A percentile compares a stretch with the other conserved stretches of the same genome.
These are phyloP conservation scores for Suillus bovinus DNA, from an alignment of 768 basidiomycete genomes.

Conservation along the genomic window DNA sequence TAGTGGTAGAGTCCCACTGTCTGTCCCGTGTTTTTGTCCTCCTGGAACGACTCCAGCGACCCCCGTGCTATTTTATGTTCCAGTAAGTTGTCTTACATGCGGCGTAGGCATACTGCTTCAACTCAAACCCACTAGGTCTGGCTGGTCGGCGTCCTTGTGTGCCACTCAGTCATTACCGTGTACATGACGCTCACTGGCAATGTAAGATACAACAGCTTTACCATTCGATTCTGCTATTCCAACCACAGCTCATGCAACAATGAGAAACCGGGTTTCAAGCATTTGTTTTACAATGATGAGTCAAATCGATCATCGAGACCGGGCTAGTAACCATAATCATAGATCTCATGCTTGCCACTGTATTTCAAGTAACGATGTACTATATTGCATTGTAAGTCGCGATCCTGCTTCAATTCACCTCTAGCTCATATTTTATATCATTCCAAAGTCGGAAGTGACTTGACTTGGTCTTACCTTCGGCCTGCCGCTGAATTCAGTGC, in stretches of 20 bases:
- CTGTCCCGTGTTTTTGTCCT: background rate
- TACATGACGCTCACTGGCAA: constrained; percentile 20
- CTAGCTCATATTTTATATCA: constrained; percentile 4
- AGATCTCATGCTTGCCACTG: constrained; percentile 18
- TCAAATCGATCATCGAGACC: constrained; percentile 25
- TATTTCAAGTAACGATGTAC: constrained; percentile 3
- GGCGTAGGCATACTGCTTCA: background rate
- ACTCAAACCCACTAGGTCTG: constrained; percentile 17
- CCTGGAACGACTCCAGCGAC: background rate
- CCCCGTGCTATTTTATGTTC: constrained; percentile 14
- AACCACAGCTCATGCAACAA: constrained; percentile 17
- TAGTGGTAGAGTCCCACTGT: constrained; percentile 3
- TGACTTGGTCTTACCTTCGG: background rate
- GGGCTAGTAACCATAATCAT: constrained; percentile 24
- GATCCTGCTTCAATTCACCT: background rate
- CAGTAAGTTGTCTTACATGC: background rate
- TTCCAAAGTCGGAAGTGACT: constrained; percentile 6
- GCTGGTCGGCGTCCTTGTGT: constrained; percentile 21
- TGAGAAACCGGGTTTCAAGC: constrained; percentile 7
- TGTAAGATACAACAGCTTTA: background rate
- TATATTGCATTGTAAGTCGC: constrained; percentile 23
- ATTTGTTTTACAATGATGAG: no score
- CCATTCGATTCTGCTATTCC: background rate
- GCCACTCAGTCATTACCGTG: constrained; percentile 21
- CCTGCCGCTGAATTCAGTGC: background rate